These are phyloP conservation scores for Malus hybrid DNA, from an alignment of 331 rosid species.

Conservation along the genomic window DNA sequence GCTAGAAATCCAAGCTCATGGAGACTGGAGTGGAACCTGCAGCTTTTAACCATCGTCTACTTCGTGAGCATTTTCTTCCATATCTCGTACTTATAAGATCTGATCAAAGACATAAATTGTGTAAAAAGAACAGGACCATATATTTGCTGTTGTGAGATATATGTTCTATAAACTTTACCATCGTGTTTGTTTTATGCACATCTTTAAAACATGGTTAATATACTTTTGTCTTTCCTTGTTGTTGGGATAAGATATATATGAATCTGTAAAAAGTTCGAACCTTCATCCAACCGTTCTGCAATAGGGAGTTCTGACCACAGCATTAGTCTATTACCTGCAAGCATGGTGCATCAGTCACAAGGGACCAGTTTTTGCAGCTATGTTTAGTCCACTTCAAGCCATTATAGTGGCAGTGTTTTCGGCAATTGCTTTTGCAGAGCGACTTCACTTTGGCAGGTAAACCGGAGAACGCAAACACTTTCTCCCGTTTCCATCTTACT, in stretches of 20 bases:
- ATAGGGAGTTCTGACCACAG: conserved; percentile 29
- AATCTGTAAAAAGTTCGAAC: background rate
- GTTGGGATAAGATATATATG: background rate
- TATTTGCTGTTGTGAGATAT: no score
- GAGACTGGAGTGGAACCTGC: conserved; percentile 35
- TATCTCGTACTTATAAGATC: background rate
- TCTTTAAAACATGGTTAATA: no score
- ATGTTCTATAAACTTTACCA: no score
- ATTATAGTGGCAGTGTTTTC: conserved; percentile 28
- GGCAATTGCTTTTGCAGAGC: conserved; percentile 27
- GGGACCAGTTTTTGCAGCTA: conserved; percentile 36
- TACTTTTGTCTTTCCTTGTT: background rate
- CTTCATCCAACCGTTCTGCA: background rate
- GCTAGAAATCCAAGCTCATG: conserved; percentile 15
- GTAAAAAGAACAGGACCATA: no score
- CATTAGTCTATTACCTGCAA: conserved; percentile 21
- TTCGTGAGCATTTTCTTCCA: conserved; percentile 13
- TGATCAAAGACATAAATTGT: no score
- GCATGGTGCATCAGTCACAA: conserved; percentile 32
- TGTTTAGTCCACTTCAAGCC: conserved; percentile 26
- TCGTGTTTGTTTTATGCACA: no score
- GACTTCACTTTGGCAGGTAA: conserved; percentile 27
- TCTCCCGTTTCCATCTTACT: background rate
- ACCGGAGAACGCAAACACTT: background rate
- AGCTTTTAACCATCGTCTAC: conserved; percentile 28